Evolutionary conservation across 179 eudicot genomes (phyloP).

Genomic region (Silene noctiflora): DNA sequence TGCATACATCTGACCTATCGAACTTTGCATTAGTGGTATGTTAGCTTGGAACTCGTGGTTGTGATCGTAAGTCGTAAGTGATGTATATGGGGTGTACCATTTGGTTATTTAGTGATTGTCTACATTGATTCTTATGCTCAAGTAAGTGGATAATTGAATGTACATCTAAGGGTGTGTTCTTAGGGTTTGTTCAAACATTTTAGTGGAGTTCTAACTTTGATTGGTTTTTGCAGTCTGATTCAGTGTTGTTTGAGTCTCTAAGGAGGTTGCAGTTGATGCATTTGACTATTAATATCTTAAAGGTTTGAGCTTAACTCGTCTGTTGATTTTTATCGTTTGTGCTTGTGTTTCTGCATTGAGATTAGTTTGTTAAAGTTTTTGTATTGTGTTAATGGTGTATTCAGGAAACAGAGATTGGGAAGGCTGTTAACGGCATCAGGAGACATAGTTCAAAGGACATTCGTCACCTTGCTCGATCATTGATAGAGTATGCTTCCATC

Average conservation of each 20-base stretch:
- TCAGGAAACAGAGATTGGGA: conserved; percentile 80
- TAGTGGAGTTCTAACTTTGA: conserved; percentile 8
- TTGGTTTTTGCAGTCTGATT: conserved; percentile 56
- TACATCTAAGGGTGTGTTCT: conserved; percentile 8
- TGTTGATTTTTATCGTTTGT: conserved; percentile 18
- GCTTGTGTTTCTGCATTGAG: conserved; percentile 10
- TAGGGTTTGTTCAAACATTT: conserved; percentile 4
- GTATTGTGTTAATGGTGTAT: conserved; percentile 6
- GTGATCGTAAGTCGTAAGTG: not conserved
- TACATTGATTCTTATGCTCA: not conserved
- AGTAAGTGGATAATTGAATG: conserved; percentile 5
- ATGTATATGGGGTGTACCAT: not conserved
- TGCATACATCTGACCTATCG: not conserved
- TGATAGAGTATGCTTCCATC: conserved; percentile 54
- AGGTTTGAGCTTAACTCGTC: conserved; percentile 41
- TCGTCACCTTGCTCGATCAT: conserved; percentile 42
- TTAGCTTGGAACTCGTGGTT: not conserved
- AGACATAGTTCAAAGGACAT: conserved; percentile 55
- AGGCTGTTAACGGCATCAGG: conserved; percentile 54
- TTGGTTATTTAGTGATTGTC: not conserved
- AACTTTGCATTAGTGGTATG: not conserved
- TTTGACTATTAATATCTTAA: conserved; percentile 63
- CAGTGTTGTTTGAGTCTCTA: conserved; percentile 61
- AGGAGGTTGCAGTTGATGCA: conserved; percentile 82
- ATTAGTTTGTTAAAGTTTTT: conserved; percentile 10